Evolutionary conservation across 2,329 filamentous ascomycete species (phyloP).

Genomic region (Neoarthrinium moseri): DNA sequence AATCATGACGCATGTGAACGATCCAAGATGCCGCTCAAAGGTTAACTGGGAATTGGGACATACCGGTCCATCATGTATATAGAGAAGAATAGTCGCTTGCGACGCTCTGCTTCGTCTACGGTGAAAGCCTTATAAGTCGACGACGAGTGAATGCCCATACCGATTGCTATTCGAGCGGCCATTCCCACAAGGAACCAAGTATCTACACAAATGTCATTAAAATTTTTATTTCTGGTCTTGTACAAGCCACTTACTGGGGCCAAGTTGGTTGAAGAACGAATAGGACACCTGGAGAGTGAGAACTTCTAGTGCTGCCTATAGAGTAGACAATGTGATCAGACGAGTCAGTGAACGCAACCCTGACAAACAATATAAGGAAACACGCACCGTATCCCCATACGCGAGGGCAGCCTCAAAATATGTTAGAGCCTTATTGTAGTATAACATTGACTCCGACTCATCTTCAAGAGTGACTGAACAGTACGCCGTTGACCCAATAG

Average conservation of each 20-base stretch:
- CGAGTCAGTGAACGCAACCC: too few species aligned
- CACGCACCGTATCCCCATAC: conserved; percentile 27
- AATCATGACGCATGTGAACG: too few species aligned
- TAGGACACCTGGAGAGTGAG: conserved; percentile 46
- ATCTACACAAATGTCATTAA: too few species aligned
- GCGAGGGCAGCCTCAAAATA: conserved; percentile 38
- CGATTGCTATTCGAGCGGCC: conserved; percentile 40
- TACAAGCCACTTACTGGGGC: conserved; percentile 43
- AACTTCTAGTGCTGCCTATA: conserved; percentile 39
- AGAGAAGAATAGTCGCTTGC: conserved; percentile 44
- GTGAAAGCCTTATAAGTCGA: conserved; percentile 32
- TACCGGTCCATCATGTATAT: conserved; percentile 49
- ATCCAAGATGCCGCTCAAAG: too few species aligned
- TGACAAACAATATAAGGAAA: too few species aligned
- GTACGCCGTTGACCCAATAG: conserved; percentile 44
- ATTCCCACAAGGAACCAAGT: conserved; percentile 46
- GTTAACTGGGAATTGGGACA: too few species aligned
- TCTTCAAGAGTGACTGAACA: conserved; percentile 41
- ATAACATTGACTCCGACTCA: conserved; percentile 39
- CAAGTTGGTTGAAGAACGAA: conserved; percentile 46
- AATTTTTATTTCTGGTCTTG: too few species aligned
- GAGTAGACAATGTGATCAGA: not conserved
- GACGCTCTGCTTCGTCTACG: conserved; percentile 30
- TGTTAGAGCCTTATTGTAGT: conserved; percentile 41
- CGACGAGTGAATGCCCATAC: conserved; percentile 38